Evolutionary conservation across 2,329 filamentous ascomycete genomes (phyloP).

Genomic region (Colletotrichum viniferum): DNA sequence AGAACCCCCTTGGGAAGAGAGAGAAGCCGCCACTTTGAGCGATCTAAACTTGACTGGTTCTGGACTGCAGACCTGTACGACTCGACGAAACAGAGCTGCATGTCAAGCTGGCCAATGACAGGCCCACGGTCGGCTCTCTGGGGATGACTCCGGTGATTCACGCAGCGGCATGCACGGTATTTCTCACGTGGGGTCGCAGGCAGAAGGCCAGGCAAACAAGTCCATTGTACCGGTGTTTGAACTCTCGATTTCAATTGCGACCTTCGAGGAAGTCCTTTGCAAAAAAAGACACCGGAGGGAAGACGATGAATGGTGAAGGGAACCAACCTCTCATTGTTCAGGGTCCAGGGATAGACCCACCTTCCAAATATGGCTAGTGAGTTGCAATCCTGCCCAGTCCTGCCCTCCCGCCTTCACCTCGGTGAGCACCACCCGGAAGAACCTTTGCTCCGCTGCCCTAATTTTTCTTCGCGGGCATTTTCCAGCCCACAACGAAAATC

Average conservation of each 20-base stretch:
- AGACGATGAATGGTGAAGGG: neutral
- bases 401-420: neutral
- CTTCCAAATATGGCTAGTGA: neutral
- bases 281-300: neutral
- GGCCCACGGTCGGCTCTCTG: neutral
- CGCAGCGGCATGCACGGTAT: neutral
- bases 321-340: neutral
- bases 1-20: neutral
- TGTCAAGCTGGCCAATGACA: neutral
- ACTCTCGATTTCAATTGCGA: neutral
- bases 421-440: neutral
- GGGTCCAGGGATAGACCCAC: neutral
- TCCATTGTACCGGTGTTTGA: neutral
- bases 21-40: neutral
- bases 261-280: neutral
- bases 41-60: neutral
- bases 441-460: conserved; percentile 17
- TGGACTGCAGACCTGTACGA: neutral
- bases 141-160: neutral
- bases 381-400: neutral
- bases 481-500: conserved; percentile 17
- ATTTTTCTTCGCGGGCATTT: neutral
- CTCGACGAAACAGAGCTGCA: neutral
- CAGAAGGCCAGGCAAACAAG: neutral
- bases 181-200: neutral